A percentile compares a stretch with the other conserved stretches of the same genome.
These are phyloP conservation scores for Trichoderma harzianum DNA, from an alignment of 2,329 filamentous ascomycete species.

Conservation along the genomic window DNA sequence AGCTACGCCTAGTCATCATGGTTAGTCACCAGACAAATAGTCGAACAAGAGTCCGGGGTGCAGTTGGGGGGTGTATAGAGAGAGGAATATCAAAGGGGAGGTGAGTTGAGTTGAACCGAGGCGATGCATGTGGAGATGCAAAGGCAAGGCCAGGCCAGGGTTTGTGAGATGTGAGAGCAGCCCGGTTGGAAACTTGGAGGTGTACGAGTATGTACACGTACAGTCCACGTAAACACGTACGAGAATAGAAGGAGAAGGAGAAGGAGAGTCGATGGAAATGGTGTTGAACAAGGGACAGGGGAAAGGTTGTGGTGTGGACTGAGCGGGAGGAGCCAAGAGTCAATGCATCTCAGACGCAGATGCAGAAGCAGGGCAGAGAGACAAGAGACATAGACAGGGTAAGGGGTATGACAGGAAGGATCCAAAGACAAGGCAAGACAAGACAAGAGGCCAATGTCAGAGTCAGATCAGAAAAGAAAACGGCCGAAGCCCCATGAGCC, in stretches of 20 bases:
- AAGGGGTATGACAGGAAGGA: background rate
- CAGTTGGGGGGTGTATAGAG: background rate
- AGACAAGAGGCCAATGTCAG: background rate
- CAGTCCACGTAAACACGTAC: background rate
- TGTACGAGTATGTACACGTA: background rate
- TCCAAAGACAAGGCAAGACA: background rate
- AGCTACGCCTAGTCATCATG: background rate
- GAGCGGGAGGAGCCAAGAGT: background rate
- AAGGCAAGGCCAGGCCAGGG: background rate
- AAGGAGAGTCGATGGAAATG: background rate
- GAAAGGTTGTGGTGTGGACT: background rate
- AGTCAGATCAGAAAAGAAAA: background rate
- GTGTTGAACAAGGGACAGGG: background rate
- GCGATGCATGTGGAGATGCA: background rate
- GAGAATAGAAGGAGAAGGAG: background rate
- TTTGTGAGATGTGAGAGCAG: background rate
- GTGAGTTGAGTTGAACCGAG: background rate
- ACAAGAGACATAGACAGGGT: constrained; percentile 11
- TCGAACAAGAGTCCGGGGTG: background rate
- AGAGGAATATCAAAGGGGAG: background rate
- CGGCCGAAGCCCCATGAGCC: background rate
- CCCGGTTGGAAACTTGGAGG: background rate
- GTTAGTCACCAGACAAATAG: background rate
- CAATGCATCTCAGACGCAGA: background rate
- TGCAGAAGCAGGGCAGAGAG: background rate